Conservation (phyloP, 2,329 filamentous ascomycete species). For the Nemania bipapillata region DNA sequence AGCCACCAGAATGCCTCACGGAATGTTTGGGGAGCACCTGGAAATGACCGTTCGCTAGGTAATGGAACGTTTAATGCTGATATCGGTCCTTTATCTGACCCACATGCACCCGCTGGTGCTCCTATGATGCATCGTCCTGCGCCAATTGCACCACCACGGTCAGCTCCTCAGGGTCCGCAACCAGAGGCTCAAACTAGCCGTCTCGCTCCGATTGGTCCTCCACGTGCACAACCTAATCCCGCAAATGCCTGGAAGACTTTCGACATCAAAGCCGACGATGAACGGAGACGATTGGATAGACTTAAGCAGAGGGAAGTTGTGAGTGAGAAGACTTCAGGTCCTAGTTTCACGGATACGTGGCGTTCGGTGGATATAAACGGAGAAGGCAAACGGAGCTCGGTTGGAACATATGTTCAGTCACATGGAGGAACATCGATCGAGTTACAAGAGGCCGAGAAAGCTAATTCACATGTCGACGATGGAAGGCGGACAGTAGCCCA, state of each 20-base stretch:
- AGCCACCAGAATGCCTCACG: constrained; percentile 59
- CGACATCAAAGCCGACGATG: constrained; percentile 57
- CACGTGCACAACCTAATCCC: constrained; percentile 36
- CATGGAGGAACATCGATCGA: constrained; percentile 32
- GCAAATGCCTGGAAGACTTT: constrained; percentile 44
- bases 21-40: constrained; percentile 81
- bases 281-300: constrained; percentile 54
- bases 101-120: constrained; percentile 52
- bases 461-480: constrained; percentile 36
- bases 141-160: constrained; percentile 56
- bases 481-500: constrained; percentile 34
- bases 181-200: constrained; percentile 41
- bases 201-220: constrained; percentile 50
- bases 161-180: constrained; percentile 39
- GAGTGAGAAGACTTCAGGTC: constrained; percentile 57
- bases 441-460: constrained; percentile 29
- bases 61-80: constrained; percentile 80
- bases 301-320: constrained; percentile 58
- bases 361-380: constrained; percentile 56
- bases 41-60: constrained; percentile 75
- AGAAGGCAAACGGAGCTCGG: constrained; percentile 52
- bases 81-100: constrained; percentile 62
- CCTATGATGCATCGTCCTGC: constrained; percentile 56
- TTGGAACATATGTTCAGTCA: constrained; percentile 41
- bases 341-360: constrained; percentile 66